Evolutionary conservation across 169 alveolate species (phyloP).

Genomic region (Haemoproteus tartakovskyi): DNA sequence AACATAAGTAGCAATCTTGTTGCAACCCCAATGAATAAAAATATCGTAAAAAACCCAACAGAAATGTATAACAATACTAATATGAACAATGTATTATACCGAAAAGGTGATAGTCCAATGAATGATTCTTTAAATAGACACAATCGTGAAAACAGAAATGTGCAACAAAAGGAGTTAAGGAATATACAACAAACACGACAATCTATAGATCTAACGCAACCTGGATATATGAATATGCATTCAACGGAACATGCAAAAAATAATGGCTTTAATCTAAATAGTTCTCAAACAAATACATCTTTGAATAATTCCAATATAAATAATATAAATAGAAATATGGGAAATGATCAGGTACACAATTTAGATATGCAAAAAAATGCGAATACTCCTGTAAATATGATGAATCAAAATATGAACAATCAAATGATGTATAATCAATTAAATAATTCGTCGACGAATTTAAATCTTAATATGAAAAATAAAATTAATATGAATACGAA

Average conservation of each 20-base stretch:
- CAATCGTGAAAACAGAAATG: no score
- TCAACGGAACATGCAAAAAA: slow-evolving; percentile 7
- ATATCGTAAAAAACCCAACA: neutral
- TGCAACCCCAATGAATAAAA: no score
- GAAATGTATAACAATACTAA: slow-evolving; percentile 1
- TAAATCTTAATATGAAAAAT: slow-evolving; percentile 3
- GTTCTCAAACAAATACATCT: no score
- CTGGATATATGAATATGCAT: no score
- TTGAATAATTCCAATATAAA: neutral
- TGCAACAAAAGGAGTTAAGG: no score
- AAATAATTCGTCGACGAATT: slow-evolving; percentile 11
- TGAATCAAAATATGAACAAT: slow-evolving; percentile 52
- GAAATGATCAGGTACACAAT: slow-evolving; percentile 17
- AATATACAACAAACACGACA: no score
- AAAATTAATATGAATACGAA: slow-evolving; percentile 15
- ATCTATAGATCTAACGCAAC: no score
- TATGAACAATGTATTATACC: neutral
- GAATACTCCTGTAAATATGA: slow-evolving; percentile 28
- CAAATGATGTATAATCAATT: slow-evolving; percentile 17
- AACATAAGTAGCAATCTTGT: no score
- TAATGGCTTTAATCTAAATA: no score
- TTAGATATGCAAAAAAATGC: slow-evolving; percentile 7
- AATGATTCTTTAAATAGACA: neutral
- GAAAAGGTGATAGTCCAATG: neutral
- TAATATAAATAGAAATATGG: slow-evolving; percentile 3